These are phyloP conservation scores for Nicotiana otophora DNA, from an alignment of 257 asterid genomes.

Conservation along the genomic window DNA sequence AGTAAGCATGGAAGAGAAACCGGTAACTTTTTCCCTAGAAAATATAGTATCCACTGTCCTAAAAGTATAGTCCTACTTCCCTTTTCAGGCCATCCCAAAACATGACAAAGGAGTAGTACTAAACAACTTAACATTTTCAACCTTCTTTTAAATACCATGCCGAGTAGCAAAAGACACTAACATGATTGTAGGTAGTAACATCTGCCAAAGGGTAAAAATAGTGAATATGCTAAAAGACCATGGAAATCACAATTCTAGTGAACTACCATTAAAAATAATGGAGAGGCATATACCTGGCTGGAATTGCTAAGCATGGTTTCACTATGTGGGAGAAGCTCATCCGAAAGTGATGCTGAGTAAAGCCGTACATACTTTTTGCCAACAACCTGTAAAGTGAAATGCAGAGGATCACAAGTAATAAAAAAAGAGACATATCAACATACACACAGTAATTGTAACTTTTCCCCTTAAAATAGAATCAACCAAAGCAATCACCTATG, in stretches of 20 bases:
- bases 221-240: not conserved
- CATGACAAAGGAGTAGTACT: not conserved
- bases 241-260: not conserved
- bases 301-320: slow-evolving; percentile 86
- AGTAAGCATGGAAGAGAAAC: not conserved
- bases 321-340: slow-evolving; percentile 52
- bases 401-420: not conserved
- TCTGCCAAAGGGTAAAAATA: not conserved
- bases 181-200: not conserved
- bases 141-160: not conserved
- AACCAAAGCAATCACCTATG: not conserved
- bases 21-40: not conserved
- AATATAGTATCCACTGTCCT: not conserved
- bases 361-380: slow-evolving; percentile 52
- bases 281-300: slow-evolving; percentile 62
- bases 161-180: not conserved
- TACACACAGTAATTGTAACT: not conserved
- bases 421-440: not conserved
- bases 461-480: not conserved
- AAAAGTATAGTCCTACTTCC: not conserved
- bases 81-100: not conserved
- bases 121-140: not conserved
- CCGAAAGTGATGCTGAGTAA: slow-evolving; percentile 59
- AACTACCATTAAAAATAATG: not conserved
- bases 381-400: slow-evolving; percentile 33